Evolutionary conservation across 1,139 yeast species (phyloP).

Genomic region (Geotrichum klebahnii): DNA sequence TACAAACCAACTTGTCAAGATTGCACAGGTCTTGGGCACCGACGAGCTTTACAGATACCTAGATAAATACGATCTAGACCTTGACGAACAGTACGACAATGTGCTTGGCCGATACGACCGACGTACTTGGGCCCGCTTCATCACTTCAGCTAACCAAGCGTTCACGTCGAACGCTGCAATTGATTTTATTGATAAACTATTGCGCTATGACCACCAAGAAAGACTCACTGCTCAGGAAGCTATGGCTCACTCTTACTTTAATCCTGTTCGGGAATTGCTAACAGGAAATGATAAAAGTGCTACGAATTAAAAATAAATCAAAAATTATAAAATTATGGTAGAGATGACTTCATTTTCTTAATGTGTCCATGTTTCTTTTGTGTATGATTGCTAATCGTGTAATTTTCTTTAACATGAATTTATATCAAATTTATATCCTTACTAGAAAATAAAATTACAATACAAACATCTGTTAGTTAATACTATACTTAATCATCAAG

Average conservation of each 20-base stretch:
- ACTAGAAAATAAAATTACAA: too few relatives aligned
- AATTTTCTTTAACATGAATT: too few relatives aligned
- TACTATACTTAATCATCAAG: too few relatives aligned
- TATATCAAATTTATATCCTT: not conserved
- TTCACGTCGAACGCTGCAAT: slow-evolving; percentile 64
- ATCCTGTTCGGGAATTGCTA: slow-evolving; percentile 34
- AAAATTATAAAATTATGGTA: not conserved
- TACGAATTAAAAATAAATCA: not conserved
- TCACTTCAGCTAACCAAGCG: slow-evolving; percentile 64
- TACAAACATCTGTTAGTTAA: not conserved
- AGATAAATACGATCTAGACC: slow-evolving; percentile 64
- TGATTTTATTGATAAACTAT: slow-evolving; percentile 70
- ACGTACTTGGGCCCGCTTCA: slow-evolving; percentile 76
- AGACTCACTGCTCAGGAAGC: slow-evolving; percentile 91
- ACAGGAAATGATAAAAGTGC: not conserved
- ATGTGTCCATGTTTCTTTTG: not conserved
- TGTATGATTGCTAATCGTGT: too few relatives aligned
- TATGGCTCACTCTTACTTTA: slow-evolving; percentile 72
- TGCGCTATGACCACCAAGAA: slow-evolving; percentile 83
- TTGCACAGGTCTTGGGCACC: slow-evolving; percentile 84
- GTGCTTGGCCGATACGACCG: slow-evolving; percentile 59
- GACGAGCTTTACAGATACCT: slow-evolving; percentile 69
- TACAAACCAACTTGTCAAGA: slow-evolving; percentile 88
- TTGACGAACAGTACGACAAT: slow-evolving; percentile 79
- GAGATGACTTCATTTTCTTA: too few relatives aligned